Evolutionary conservation across 148 eudicot genomes (phyloP).

Genomic region (Polygonum maritimum): DNA sequence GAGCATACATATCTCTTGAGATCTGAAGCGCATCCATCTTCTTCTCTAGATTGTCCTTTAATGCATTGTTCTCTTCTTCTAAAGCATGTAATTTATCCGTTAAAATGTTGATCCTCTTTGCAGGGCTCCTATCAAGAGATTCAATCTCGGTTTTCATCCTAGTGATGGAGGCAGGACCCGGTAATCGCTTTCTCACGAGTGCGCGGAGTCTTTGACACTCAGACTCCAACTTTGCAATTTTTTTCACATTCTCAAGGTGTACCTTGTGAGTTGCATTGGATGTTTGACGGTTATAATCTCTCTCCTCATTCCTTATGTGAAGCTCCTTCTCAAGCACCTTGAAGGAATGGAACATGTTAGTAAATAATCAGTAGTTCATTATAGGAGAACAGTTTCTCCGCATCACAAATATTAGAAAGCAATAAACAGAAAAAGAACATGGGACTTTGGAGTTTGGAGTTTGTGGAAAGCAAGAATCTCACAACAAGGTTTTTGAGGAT

Average conservation of each 20-base stretch:
- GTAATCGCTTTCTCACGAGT: constrained; percentile 70
- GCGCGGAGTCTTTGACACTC: constrained; percentile 84
- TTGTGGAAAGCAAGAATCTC: too few relatives aligned
- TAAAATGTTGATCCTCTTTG: constrained; percentile 37
- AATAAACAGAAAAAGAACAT: too few relatives aligned
- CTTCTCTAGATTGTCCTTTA: constrained; percentile 44
- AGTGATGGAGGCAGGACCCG: constrained; percentile 76
- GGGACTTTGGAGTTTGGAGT: too few relatives aligned
- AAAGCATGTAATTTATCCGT: constrained; percentile 37
- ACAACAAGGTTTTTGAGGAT: too few relatives aligned
- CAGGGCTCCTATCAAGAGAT: constrained; percentile 36
- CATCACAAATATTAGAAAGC: too few relatives aligned
- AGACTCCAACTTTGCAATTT: constrained; percentile 69
- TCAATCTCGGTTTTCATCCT: constrained; percentile 85
- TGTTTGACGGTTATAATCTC: constrained; percentile 58
- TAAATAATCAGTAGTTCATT: too few relatives aligned
- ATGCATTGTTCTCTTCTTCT: constrained; percentile 68
- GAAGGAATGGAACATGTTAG: too few relatives aligned
- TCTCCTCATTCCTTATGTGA: constrained; percentile 79
- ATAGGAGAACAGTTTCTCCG: too few relatives aligned
- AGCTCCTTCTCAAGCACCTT: constrained; percentile 69
- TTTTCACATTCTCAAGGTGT: constrained; percentile 66
- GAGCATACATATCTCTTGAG: constrained; percentile 30
- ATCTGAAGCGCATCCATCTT: constrained; percentile 41
- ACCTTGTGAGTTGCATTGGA: constrained; percentile 61